Conservation (phyloP, 768 basidiomycete species). For the Leccinum obscurum region DNA sequence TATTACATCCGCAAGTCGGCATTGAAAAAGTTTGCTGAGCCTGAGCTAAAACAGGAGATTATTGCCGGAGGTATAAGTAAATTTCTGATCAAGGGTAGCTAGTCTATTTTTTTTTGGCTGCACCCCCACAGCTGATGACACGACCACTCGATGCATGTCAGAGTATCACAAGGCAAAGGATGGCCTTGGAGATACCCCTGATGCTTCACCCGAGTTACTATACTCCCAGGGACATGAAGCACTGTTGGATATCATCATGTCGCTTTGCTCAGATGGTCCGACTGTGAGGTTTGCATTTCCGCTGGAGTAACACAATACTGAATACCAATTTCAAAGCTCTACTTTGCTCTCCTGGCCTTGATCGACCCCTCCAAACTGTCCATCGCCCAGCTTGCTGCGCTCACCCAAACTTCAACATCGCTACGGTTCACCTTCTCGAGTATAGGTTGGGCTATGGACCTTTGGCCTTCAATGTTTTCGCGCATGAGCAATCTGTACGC, state of each 20-base stretch:
- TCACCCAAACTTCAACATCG: conserved; percentile 27
- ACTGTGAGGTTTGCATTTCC: conserved; percentile 11
- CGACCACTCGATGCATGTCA: neutral
- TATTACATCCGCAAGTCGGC: conserved; percentile 26
- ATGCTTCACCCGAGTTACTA: conserved; percentile 12
- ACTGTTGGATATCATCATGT: conserved; percentile 5
- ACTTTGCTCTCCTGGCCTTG: conserved; percentile 30
- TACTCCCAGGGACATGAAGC: conserved; percentile 6
- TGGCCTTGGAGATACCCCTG: conserved; percentile 20
- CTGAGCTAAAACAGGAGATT: conserved; percentile 22
- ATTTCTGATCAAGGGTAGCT: conserved; percentile 19
- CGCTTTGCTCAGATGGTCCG: conserved; percentile 18
- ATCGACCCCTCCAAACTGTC: conserved; percentile 27
- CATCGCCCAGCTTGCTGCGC: conserved; percentile 32
- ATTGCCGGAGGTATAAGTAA: conserved; percentile 20
- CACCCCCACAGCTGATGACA: neutral
- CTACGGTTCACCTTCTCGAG: conserved; percentile 25
- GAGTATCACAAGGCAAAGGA: conserved; percentile 25
- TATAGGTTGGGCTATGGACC: conserved; percentile 5
- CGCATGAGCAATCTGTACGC: conserved; percentile 27
- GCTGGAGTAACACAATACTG: neutral
- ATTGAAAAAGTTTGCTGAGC: conserved; percentile 9
- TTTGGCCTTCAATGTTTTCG: conserved; percentile 18
- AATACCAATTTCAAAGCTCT: conserved; percentile 14
- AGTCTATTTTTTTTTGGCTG: neutral